A percentile compares a stretch with the other conserved stretches of the same genome.
These are phyloP conservation scores for Saccharomyces mikatae DNA, from an alignment of 805 yeast genomes.

Conservation along the genomic window DNA sequence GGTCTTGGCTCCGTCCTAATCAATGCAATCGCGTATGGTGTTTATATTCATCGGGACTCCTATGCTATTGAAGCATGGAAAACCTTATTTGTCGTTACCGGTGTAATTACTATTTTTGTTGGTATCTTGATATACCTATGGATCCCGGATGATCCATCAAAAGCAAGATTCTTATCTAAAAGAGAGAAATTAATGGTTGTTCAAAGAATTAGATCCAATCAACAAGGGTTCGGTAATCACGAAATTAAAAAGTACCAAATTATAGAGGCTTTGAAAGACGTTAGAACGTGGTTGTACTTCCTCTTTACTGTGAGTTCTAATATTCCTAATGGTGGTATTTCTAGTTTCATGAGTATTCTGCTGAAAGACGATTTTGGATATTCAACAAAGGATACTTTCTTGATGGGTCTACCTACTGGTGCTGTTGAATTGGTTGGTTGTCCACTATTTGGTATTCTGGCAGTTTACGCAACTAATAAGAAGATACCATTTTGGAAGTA, in stretches of 20 bases:
- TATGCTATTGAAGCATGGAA: conserved; percentile 51
- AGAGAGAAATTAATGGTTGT: conserved; percentile 42
- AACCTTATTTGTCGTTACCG: conserved; percentile 50
- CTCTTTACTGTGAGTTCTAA: conserved; percentile 34
- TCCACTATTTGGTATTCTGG: conserved; percentile 24
- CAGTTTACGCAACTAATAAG: conserved; percentile 15
- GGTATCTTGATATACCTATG: conserved; percentile 42
- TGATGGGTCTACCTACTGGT: conserved; percentile 42
- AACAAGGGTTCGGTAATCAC: conserved; percentile 51
- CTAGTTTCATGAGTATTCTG: conserved; percentile 41
- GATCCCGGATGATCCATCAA: conserved; percentile 50
- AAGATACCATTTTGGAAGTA: conserved; percentile 14
- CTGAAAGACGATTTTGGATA: conserved; percentile 38
- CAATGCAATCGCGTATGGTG: conserved; percentile 48
- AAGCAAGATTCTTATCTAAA: conserved; percentile 36
- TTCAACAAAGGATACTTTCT: conserved; percentile 33
- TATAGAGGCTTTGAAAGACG: conserved; percentile 42
- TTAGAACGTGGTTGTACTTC: conserved; percentile 42
- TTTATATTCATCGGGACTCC: conserved; percentile 31
- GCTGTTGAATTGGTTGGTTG: conserved; percentile 35
- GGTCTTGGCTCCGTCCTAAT: conserved; percentile 45
- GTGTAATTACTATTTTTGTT: conserved; percentile 45
- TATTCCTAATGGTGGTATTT: conserved; percentile 49
- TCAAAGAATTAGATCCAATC: conserved; percentile 45
- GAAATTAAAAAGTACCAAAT: conserved; percentile 49